Conservation (phyloP, 2,329 filamentous ascomycete genomes). For the Exophiala sp. region DNA sequence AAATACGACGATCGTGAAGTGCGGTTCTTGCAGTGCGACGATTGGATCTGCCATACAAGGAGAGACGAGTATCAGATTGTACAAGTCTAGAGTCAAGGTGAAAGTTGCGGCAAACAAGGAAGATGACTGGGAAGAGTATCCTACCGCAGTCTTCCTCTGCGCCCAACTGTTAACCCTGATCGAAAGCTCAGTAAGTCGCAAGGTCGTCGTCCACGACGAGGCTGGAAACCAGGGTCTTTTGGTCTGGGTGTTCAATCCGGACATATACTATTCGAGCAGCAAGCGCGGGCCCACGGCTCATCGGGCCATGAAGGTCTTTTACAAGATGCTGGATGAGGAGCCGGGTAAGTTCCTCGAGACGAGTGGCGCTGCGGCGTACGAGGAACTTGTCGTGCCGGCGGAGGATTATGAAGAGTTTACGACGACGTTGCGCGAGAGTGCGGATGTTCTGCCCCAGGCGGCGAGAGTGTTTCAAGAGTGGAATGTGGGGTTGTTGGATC, state of each 20-base stretch:
- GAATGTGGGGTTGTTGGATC: slow-evolving; percentile 52
- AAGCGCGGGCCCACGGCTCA: slow-evolving; percentile 32
- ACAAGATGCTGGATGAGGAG: slow-evolving; percentile 38
- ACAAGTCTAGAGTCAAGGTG: slow-evolving; percentile 47
- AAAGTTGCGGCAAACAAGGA: slow-evolving; percentile 20
- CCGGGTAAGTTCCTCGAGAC: slow-evolving; percentile 37
- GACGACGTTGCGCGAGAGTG: slow-evolving; percentile 41
- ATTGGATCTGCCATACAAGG: slow-evolving; percentile 31
- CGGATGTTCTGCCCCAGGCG: slow-evolving; percentile 46
- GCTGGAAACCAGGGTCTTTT: slow-evolving; percentile 7
- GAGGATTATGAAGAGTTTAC: slow-evolving; percentile 22
- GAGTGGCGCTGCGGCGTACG: slow-evolving; percentile 39
- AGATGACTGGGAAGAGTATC: slow-evolving; percentile 30
- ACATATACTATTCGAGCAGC: slow-evolving; percentile 55
- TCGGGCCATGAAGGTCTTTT: slow-evolving; percentile 59
- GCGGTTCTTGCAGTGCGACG: slow-evolving; percentile 37
- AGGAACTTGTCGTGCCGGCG: slow-evolving; percentile 45
- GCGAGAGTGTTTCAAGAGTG: slow-evolving; percentile 53
- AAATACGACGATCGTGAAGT: slow-evolving; percentile 30
- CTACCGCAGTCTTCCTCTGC: slow-evolving; percentile 44
- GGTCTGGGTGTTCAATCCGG: slow-evolving; percentile 60
- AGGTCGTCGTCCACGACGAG: slow-evolving; percentile 50
- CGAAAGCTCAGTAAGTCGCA: slow-evolving; percentile 54
- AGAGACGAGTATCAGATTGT: slow-evolving; percentile 34
- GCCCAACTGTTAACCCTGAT: slow-evolving; percentile 55